These are phyloP conservation scores for Fibroporia radiculosa DNA, from an alignment of 768 basidiomycete species.

Conservation along the genomic window DNA sequence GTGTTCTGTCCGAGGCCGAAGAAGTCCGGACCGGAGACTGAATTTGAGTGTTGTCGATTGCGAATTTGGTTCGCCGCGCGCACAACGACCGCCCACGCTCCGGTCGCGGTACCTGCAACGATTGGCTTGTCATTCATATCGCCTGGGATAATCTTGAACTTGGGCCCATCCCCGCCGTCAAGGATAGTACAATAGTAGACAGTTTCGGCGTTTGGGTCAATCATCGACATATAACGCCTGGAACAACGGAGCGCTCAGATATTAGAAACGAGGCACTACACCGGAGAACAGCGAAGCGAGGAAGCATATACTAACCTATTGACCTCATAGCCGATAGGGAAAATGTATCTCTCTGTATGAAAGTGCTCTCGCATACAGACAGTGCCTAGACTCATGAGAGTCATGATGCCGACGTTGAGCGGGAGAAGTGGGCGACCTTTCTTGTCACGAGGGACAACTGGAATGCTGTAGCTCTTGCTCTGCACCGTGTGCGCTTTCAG, in stretches of 20 bases:
- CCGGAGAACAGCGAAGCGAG: conserved; percentile 2
- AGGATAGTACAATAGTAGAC: conserved; percentile 80
- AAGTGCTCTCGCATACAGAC: conserved; percentile 81
- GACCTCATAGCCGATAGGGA: conserved; percentile 81
- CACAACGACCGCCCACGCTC: conserved; percentile 81
- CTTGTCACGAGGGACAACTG: conserved; percentile 71
- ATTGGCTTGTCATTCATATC: conserved; percentile 67
- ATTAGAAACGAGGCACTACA: not conserved
- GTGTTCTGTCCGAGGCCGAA: conserved; percentile 83
- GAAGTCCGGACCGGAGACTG: conserved; percentile 84
- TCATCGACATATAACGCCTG: conserved; percentile 74
- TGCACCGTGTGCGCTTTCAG: conserved; percentile 77
- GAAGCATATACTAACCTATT: conserved; percentile 44
- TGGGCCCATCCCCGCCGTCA: conserved; percentile 79
- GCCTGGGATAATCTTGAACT: conserved; percentile 74
- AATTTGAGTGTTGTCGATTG: conserved; percentile 77
- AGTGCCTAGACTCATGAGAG: conserved; percentile 63
- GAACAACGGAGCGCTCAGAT: conserved; percentile 5
- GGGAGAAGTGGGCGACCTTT: conserved; percentile 65
- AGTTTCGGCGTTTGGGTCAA: conserved; percentile 57
- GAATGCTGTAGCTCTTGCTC: conserved; percentile 69
- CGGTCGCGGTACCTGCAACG: conserved; percentile 81
- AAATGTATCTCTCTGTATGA: conserved; percentile 84
- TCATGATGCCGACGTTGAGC: conserved; percentile 83
- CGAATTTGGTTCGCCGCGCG: conserved; percentile 76